Evolutionary conservation across 169 alveolate genomes (phyloP).

Genomic region (Babesia sp.): DNA sequence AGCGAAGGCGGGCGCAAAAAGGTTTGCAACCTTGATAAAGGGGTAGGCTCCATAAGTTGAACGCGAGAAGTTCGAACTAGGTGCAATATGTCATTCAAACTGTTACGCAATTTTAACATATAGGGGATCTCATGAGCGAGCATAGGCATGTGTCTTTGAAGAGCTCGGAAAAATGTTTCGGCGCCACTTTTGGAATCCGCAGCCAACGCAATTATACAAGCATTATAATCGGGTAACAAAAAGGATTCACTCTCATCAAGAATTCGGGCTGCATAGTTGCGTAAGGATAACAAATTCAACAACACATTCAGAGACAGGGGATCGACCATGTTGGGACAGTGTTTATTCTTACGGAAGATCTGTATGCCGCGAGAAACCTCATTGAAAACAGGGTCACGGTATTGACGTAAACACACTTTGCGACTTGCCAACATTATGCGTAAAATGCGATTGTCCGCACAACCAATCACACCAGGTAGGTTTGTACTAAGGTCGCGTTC

Average conservation of each 20-base stretch:
- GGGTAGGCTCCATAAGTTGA: neutral
- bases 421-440: constrained; percentile 49
- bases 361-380: neutral
- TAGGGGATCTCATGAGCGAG: constrained; percentile 46
- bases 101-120: constrained; percentile 38
- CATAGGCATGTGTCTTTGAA: constrained; percentile 5
- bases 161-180: neutral
- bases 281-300: constrained; percentile 45
- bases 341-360: constrained; percentile 11
- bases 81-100: neutral
- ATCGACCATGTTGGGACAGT: constrained; percentile 1
- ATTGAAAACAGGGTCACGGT: constrained; percentile 33
- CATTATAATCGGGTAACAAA: constrained; percentile 39
- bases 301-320: constrained; percentile 44
- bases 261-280: constrained; percentile 55
- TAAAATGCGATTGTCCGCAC: constrained; percentile 24
- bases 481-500: constrained; percentile 4
- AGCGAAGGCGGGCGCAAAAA: too few relatives aligned
- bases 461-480: neutral
- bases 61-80: neutral
- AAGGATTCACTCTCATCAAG: constrained; percentile 51
- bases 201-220: constrained; percentile 13
- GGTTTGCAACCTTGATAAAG: neutral
- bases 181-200: constrained; percentile 1
- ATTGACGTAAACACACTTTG: constrained; percentile 52